These are phyloP conservation scores for Monosporascus sp. DNA, from an alignment of 2,329 filamentous ascomycete species.

Conservation along the genomic window DNA sequence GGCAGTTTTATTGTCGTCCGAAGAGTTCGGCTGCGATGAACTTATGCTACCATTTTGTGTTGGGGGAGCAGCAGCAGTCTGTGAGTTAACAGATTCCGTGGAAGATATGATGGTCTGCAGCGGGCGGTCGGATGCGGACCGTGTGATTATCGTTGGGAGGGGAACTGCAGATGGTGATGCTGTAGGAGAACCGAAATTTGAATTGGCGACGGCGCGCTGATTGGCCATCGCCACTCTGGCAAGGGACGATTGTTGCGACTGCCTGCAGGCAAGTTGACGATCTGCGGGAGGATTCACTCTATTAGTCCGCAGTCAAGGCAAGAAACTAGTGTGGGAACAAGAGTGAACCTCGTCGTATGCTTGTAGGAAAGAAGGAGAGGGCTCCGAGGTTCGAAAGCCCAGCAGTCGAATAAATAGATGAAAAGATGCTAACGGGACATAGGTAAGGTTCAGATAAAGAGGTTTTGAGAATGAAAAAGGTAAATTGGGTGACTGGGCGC, in stretches of 20 bases:
- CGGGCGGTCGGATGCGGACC: not conserved
- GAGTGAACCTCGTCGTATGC: not conserved
- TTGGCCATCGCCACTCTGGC: slow-evolving; percentile 30
- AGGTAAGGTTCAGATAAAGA: too few species aligned
- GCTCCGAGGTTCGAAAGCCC: too few species aligned
- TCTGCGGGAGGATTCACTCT: slow-evolving; percentile 10
- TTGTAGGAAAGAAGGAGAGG: not conserved
- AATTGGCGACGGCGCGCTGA: slow-evolving; percentile 18
- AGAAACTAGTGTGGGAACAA: not conserved
- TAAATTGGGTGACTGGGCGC: too few species aligned
- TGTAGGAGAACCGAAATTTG: slow-evolving; percentile 11
- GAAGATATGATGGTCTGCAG: not conserved
- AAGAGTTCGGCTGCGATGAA: slow-evolving; percentile 10
- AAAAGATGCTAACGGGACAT: not conserved
- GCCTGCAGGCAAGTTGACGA: slow-evolving; percentile 20
- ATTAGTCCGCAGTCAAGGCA: not conserved
- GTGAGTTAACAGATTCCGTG: not conserved
- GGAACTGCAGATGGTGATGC: slow-evolving; percentile 18
- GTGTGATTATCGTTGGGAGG: slow-evolving; percentile 5
- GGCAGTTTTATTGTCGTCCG: slow-evolving; percentile 3
- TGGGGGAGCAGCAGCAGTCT: not conserved
- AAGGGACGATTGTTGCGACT: slow-evolving; percentile 24
- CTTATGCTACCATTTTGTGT: not conserved
- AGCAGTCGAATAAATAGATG: not conserved
- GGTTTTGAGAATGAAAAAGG: too few species aligned